Evolutionary conservation across 306 rosid species (phyloP), one percentile per base, ranked within the genome.

Genomic region (Prunus salicina): DNA sequence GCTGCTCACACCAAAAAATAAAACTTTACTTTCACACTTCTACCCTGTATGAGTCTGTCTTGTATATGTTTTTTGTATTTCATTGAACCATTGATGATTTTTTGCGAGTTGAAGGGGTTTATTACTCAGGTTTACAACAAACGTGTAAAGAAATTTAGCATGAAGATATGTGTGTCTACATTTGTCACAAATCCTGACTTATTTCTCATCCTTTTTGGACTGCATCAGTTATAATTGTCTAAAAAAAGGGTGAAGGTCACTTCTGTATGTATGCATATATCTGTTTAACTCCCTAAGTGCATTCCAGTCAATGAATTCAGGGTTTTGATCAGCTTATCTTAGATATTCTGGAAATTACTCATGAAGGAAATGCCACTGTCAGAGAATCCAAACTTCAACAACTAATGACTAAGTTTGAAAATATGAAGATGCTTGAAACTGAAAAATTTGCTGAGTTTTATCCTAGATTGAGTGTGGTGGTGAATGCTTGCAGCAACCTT

Each of bases 241-340:
- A 3, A 28, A n/a, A 12, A 18, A 55, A 50, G 53, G 53, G 13
- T 50, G 8, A 8, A 25, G 60, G 60, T 55, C 25, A 53, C 4
- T 53, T 53, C 60, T 53, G 24, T 53, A 53, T 53, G 12, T 24
- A 53, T 5, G 30, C 60, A 8, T 19, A 19, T 53, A 24, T 53
- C 19, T 49, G 60, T n/a, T 53, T 20, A 19, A 53, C 60, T 49
- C 53, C 15, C 19, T 8, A 19, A 53, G 60, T 53, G 60, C 60
- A 53, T 53, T 18, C 25, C 60, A 55, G 64, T 58, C 64, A 58
- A 58, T 58, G 30, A 58, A 58, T 55, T 55, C 60, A 18, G 60
- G 64, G 14, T 20, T 58, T 22, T 9, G 24, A 58, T 82, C 79
- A 69, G 64, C 64, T 77, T 68, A 80, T 79, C 85, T 82, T 79